Base-by-base conservation (phyloP, 176 grass and related monocot species). In the Musa itinerans region DNA sequence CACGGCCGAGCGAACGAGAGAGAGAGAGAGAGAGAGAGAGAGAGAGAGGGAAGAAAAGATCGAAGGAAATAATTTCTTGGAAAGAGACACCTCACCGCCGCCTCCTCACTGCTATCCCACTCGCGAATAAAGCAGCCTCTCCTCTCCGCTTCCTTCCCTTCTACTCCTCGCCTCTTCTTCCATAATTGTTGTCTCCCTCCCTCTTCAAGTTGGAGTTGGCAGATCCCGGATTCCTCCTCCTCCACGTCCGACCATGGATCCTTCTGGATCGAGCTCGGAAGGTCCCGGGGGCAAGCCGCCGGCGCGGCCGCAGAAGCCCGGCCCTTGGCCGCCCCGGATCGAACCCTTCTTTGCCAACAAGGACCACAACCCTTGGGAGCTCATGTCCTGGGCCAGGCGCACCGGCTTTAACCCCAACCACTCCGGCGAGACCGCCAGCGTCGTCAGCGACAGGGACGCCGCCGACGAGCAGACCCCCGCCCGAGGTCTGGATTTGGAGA, bases 311-410 rank as follows among this genome's bases (percentile, higher is more conserved):
- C 75, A 8, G 79, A 74, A 69, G 19, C 79, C 74, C 23, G 79
- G 84, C n/a, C 74, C 79, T 17, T 75, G 75, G 85, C 77, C 56
- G n/a, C 79, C 23, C 13, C 20, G 19, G 58, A 89, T 98, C 81
- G 90, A 89, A 68, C 95, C 86, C 20, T 98, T 94, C 81, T 65
- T 87, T 29, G 65, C 85, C 23, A 84, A 86, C 78, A 76, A 49
- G 11, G 95, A 99, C 78, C 90, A 89, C 82, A 99, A 82, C 86
- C 95, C 95, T 54, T 83, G 77, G 50, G 95, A 93, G 11, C 78
- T 99, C n/a, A 77, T 78, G 50, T 89, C 95, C 55, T 99, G 95
- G 95, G 90, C 95, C 74, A 88, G 85, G 59, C 82, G 95, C 76
- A 99, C 95, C 11, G 88, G 95, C 2, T 99, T 92, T 80, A 85